A percentile compares a stretch with the other conserved stretches of the same genome.
Evolutionary conservation across 1,284 basidiomycete species (phyloP).

Genomic region (Cutaneotrichosporon cutaneum): DNA sequence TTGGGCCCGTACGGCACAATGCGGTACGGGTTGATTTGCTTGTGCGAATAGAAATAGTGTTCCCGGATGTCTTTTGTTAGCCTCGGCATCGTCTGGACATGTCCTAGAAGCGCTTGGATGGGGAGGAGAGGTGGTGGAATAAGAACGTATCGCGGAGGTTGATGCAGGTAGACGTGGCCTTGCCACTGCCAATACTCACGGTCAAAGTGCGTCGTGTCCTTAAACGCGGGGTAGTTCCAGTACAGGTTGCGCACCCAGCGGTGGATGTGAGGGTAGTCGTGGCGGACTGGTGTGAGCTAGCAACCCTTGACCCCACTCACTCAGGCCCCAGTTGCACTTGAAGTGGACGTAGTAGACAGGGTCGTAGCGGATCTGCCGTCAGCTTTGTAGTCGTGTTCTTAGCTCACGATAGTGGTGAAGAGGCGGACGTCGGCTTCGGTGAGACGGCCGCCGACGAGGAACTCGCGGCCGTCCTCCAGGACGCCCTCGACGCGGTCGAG

Average conservation of each 20-base stretch:
- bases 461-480: constrained; percentile 70
- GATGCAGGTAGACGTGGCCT: background rate
- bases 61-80: constrained; percentile 66
- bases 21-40: constrained; percentile 68
- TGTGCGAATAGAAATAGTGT: constrained; percentile 64
- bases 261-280: constrained; percentile 79
- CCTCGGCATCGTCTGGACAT: too few relatives aligned
- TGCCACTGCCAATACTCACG: constrained; percentile 30
- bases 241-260: constrained; percentile 83
- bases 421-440: constrained; percentile 91
- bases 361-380: constrained; percentile 59
- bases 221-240: constrained; percentile 88
- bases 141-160: background rate
- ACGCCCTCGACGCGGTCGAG: constrained; percentile 80
- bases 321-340: constrained; percentile 83
- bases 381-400: background rate
- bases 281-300: constrained; percentile 48
- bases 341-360: constrained; percentile 89
- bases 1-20: constrained; percentile 74
- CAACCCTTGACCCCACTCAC: background rate
- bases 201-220: constrained; percentile 78
- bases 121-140: background rate
- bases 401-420: constrained; percentile 78
- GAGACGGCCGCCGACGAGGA: constrained; percentile 73
- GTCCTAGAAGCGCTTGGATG: background rate